A percentile compares a stretch with the other conserved stretches of the same genome.
These are phyloP conservation scores for Ascochyta clinopodiicola DNA, from an alignment of 2,329 filamentous ascomycete species.

Conservation along the genomic window DNA sequence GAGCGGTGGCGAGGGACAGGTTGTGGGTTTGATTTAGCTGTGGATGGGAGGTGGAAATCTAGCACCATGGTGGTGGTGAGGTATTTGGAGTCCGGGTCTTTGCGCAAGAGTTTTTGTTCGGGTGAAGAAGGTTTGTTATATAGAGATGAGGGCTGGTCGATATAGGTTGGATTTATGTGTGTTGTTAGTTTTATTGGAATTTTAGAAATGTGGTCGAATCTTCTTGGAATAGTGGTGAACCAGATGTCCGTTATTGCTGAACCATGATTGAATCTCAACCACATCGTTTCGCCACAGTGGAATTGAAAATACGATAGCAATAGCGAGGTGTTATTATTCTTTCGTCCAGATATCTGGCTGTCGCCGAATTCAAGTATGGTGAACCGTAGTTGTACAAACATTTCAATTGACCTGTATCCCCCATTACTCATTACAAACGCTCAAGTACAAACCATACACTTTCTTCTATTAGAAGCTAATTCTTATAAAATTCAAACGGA, in stretches of 20 bases:
- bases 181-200: neutral
- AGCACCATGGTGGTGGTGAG: neutral
- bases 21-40: neutral
- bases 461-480: no score
- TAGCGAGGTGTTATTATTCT: neutral
- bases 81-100: neutral
- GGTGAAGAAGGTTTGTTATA: neutral
- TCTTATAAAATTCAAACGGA: no score
- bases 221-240: neutral
- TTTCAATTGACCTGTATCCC: no score
- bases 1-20: neutral
- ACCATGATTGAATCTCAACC: neutral
- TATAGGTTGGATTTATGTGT: neutral
- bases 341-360: neutral
- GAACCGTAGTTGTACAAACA: no score
- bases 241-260: neutral
- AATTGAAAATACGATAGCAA: no score
- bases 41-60: neutral
- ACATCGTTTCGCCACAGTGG: neutral
- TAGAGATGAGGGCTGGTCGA: neutral
- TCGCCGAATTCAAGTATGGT: no score
- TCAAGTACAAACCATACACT: no score
- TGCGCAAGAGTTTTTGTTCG: neutral
- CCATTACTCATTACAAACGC: no score
- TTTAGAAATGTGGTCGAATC: neutral